phyloP scores from a whole-genome alignment of 1,284 basidiomycete genomes.

The Trichosporon sp. region DNA sequence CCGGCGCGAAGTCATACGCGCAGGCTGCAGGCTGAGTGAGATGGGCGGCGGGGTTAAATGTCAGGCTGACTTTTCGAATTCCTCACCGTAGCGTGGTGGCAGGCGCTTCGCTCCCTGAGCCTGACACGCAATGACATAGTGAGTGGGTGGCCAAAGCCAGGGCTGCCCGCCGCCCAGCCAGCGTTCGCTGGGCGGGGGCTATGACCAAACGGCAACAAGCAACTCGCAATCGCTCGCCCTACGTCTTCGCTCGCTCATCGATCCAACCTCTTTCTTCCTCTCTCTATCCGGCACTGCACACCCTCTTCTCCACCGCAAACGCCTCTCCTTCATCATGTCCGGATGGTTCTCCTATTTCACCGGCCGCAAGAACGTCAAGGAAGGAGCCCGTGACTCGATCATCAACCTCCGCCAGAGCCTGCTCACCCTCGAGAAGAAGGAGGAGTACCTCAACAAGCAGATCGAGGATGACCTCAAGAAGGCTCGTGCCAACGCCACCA shows the following conservation, averaged over 20 bases:
- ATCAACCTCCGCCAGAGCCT: constrained; percentile 82
- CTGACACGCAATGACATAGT: constrained; percentile 19
- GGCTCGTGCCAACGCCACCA: constrained; percentile 88
- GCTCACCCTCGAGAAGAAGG: constrained; percentile 99
- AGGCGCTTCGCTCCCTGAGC: not conserved
- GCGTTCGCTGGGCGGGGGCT: not conserved
- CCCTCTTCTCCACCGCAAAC: constrained; percentile 8
- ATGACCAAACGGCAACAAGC: constrained; percentile 16
- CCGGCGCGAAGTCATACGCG: constrained; percentile 21
- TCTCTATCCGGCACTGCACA: not conserved
- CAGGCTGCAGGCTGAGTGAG: not conserved
- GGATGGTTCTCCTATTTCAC: constrained; percentile 76
- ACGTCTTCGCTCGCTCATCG: not conserved
- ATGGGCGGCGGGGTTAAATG: constrained; percentile 12
- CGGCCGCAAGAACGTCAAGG: constrained; percentile 73
- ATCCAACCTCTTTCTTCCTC: constrained; percentile 18
- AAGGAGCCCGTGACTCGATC: constrained; percentile 81
- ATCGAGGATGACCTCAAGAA: constrained; percentile 93
- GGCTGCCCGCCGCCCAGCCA: not conserved
- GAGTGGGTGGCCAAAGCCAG: constrained; percentile 8
- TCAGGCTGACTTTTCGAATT: constrained; percentile 18
- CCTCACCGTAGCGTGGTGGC: constrained; percentile 9
- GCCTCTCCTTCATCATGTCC: constrained; percentile 67
- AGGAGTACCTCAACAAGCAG: constrained; percentile 94
- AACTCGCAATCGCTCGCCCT: constrained; percentile 11